Conservation (phyloP, 495 filamentous ascomycete genomes). For the Penicillium bialowiezense region DNA sequence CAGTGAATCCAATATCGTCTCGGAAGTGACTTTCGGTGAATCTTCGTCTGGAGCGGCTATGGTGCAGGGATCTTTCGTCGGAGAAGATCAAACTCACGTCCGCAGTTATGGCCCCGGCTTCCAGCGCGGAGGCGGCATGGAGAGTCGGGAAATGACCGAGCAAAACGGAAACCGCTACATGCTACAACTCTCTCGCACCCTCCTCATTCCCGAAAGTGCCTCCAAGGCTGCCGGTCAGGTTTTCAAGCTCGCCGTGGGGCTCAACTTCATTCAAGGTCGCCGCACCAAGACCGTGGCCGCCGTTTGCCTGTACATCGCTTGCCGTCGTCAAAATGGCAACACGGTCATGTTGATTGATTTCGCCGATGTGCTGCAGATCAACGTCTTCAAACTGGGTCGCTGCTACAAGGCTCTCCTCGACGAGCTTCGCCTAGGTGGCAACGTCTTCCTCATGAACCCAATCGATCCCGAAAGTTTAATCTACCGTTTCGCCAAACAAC, state of each 20-base stretch:
- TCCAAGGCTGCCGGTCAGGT: conserved; percentile 62
- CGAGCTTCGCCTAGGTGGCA: conserved; percentile 54
- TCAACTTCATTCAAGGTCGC: conserved; percentile 86
- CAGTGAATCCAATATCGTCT: conserved; percentile 80
- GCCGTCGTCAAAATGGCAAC: conserved; percentile 62
- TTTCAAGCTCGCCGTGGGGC: conserved; percentile 70
- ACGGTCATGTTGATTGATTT: conserved; percentile 88
- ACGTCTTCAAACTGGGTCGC: conserved; percentile 87
- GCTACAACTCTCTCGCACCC: conserved; percentile 43
- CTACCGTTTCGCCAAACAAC: conserved; percentile 78
- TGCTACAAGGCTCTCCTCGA: conserved; percentile 75
- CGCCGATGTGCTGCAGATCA: conserved; percentile 76
- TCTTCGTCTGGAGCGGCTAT: conserved; percentile 76
- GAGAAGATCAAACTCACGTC: conserved; percentile 71
- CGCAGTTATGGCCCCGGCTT: conserved; percentile 57
- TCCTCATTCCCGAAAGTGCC: conserved; percentile 57
- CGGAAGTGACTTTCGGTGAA: conserved; percentile 88
- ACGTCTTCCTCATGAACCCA: conserved; percentile 50
- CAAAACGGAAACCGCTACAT: conserved; percentile 58
- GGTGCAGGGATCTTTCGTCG: conserved; percentile 86
- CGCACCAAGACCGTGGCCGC: conserved; percentile 79
- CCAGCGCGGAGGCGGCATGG: conserved; percentile 54
- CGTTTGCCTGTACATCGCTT: conserved; percentile 83
- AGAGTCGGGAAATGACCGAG: conserved; percentile 69
- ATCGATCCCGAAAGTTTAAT: conserved; percentile 85